These are phyloP conservation scores for Aquilaria malaccensis DNA, from an alignment of 345 rosid genomes.

Conservation along the genomic window DNA sequence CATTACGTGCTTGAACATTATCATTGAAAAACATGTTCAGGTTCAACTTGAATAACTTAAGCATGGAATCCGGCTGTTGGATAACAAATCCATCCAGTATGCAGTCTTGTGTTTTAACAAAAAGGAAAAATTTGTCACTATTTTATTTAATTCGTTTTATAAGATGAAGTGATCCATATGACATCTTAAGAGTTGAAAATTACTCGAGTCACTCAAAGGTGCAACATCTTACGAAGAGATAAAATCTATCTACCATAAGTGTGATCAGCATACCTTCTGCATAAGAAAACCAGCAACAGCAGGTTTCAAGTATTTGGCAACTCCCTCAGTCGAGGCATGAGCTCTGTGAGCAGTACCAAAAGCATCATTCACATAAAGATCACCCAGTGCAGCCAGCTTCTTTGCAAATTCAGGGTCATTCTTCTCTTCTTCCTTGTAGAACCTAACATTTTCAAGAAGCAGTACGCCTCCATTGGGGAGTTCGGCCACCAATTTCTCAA, in stretches of 20 bases:
- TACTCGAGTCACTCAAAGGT: too few relatives aligned
- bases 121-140: too few relatives aligned
- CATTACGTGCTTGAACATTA: neutral
- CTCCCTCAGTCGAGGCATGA: constrained; percentile 94
- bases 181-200: too few relatives aligned
- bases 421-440: constrained; percentile 94
- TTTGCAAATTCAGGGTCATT: constrained; percentile 89
- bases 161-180: too few relatives aligned
- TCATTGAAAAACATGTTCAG: neutral
- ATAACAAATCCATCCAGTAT: too few relatives aligned
- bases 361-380: constrained; percentile 85
- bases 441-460: constrained; percentile 89
- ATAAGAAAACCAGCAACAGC: constrained; percentile 94
- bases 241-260: neutral
- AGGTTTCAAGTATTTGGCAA: constrained; percentile 75
- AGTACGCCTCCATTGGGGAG: constrained; percentile 69
- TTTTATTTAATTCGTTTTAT: too few relatives aligned
- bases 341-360: constrained; percentile 94
- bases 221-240: neutral
- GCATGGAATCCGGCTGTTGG: too few relatives aligned
- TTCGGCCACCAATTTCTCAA: constrained; percentile 59
- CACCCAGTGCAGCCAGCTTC: constrained; percentile 91
- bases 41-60: too few relatives aligned
- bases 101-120: too few relatives aligned
- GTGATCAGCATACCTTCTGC: constrained; percentile 55